Evolutionary conservation across 257 asterid species (phyloP).

Genomic region (Paraleonurus japonicus): DNA sequence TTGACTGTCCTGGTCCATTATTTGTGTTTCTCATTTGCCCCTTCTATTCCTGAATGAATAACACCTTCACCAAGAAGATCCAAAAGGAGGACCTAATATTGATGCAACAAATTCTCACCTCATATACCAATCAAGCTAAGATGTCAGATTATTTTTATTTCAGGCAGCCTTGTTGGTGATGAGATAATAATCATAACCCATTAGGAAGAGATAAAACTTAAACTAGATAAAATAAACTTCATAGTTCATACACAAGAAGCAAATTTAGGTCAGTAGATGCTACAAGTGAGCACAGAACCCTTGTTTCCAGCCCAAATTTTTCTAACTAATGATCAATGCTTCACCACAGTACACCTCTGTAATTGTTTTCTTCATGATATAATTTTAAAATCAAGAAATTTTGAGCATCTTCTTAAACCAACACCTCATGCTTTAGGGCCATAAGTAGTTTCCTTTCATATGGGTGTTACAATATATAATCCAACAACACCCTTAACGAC

Average conservation of each 20-base stretch:
- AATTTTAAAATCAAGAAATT: not conserved
- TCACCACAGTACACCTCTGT: not conserved
- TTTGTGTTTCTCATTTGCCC: not conserved
- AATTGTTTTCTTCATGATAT: not conserved
- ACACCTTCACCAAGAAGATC: conserved; percentile 1
- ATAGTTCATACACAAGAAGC: not conserved
- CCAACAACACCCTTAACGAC: not conserved
- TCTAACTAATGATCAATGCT: not conserved
- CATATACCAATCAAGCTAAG: not conserved
- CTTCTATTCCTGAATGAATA: not conserved
- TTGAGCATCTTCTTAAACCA: not conserved
- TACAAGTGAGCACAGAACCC: not conserved
- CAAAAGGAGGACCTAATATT: not conserved
- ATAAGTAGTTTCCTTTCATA: not conserved
- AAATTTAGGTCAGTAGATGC: not conserved
- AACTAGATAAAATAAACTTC: not conserved
- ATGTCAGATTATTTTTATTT: not conserved
- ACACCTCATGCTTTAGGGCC: not conserved
- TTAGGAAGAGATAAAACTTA: not conserved
- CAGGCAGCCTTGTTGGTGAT: not conserved
- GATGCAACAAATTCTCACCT: not conserved
- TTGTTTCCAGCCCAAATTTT: not conserved
- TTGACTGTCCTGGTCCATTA: not conserved
- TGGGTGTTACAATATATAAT: not conserved
- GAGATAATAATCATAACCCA: not conserved